Evolutionary conservation across 305 asterid genomes (phyloP), one percentile per base, ranked within the genome.

Genomic region (Rubia tinctorum): DNA sequence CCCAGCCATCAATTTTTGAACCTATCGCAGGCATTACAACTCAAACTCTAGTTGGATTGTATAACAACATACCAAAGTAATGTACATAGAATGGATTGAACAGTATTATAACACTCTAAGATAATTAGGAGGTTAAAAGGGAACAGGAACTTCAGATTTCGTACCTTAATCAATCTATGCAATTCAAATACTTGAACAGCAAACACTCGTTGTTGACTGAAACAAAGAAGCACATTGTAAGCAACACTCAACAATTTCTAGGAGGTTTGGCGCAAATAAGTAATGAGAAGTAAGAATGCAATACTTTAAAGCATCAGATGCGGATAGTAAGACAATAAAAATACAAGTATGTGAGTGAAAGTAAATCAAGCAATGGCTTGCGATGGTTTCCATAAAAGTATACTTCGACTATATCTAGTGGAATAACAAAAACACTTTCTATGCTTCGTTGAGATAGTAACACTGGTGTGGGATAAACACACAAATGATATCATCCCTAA

Each of bases 161-260:
- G 66, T 75, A 91, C 99, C 99, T 89, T 86, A 49, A 94, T 76
- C 75, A 94, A 77, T 86, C 93, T 82, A 79, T 94, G 97, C 97
- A 94, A 81, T 90, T 94, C 99, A 37, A 94, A 94, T 40, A 91
- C 86, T 91, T 94, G 99, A 84, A 88, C 88, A n/a, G 96, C 96
- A 82, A 94, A 94, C 71, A 82, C 89, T 79, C 97, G 81, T 83
- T 91, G 97, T 76, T 91, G 99, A 77, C 99, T 94, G 91, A 80
- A 71, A 61, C 17, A 64, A 53, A 61, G 69, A 75, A 39, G 20
- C 22, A 66, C 1, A 58, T 71, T 18, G 78, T 82, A 74, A 82
- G 55, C 0, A 66, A 56, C 14, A 43, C 20, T n/a, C 27, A 5
- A 8, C 39, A 11, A 20, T 43, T 42, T 7, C 1, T 10, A 11